phyloP scores from a whole-genome alignment of 1,139 yeast species.

The Candida sanyaensis region DNA sequence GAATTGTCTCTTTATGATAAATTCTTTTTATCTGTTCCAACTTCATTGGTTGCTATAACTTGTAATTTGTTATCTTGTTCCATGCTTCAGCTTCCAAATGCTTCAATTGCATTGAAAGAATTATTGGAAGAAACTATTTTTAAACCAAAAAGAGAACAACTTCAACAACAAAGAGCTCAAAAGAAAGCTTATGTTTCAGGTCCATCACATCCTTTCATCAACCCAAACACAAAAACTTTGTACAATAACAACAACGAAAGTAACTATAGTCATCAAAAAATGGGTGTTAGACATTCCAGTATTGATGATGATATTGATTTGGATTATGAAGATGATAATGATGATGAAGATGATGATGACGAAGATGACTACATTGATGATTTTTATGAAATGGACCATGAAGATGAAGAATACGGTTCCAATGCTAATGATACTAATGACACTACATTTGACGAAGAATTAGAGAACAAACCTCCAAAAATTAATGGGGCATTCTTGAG shows the following conservation, averaged over 20 bases:
- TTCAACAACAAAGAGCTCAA: conserved; percentile 1
- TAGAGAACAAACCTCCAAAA: conserved; percentile 45
- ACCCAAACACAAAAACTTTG: conserved; percentile 7
- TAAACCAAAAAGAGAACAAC: conserved; percentile 7
- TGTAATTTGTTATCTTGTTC: conserved; percentile 75
- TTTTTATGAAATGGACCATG: conserved; percentile 9
- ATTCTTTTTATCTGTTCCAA: conserved; percentile 58
- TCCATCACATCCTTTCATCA: conserved; percentile 2
- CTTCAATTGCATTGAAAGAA: conserved; percentile 29
- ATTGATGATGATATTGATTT: conserved; percentile 14
- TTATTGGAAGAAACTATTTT: conserved; percentile 19
- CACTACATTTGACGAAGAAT: conserved; percentile 14
- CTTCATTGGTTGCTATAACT: conserved; percentile 67
- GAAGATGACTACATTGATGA: conserved; percentile 11
- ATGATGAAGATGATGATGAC: conserved; percentile 10
- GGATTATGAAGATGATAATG: conserved; percentile 15
- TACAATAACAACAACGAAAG: conserved; percentile 13
- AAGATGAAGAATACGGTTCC: conserved; percentile 11
- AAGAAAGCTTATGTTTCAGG: background rate
- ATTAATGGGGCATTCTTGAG: conserved; percentile 51
- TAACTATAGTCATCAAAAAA: conserved; percentile 13
- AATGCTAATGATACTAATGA: conserved; percentile 18
- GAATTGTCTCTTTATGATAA: conserved; percentile 77
- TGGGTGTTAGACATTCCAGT: conserved; percentile 11
- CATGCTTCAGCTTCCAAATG: conserved; percentile 51